A percentile compares a stretch with the other conserved stretches of the same genome.
Evolutionary conservation across 2,329 filamentous ascomycete species (phyloP).

Genomic region (Neodidymelliopsis sp.): DNA sequence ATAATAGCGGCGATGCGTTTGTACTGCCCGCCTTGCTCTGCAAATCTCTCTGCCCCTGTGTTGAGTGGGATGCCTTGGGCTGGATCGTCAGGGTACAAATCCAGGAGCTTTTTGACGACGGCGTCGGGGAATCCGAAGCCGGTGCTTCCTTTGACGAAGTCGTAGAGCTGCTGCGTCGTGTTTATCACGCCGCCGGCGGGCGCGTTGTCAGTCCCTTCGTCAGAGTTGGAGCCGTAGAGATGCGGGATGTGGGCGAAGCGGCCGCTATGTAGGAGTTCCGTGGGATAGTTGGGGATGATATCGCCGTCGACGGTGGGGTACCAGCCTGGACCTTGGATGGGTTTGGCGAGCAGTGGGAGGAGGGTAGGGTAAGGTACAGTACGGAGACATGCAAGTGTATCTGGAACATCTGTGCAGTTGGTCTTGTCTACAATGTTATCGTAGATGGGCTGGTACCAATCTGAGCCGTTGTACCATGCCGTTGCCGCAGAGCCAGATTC

Average conservation of each 20-base stretch:
- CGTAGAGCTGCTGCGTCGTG: conserved; percentile 59
- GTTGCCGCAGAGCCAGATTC: conserved; percentile 49
- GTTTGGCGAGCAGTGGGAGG: conserved; percentile 60
- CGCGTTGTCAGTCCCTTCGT: conserved; percentile 69
- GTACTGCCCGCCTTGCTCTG: conserved; percentile 55
- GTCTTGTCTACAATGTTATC: conserved; percentile 53
- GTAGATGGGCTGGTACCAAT: conserved; percentile 60
- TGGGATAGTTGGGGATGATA: conserved; percentile 62
- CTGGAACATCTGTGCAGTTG: conserved; percentile 62
- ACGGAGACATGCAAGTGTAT: conserved; percentile 62
- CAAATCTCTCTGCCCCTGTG: conserved; percentile 41
- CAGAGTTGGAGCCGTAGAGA: conserved; percentile 69
- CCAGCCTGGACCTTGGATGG: conserved; percentile 47
- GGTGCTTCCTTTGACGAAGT: conserved; percentile 44
- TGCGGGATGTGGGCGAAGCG: conserved; percentile 70
- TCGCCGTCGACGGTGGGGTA: conserved; percentile 64
- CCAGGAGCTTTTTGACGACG: conserved; percentile 42
- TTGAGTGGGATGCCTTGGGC: conserved; percentile 44
- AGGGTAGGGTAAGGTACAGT: conserved; percentile 66
- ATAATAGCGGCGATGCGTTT: conserved; percentile 61
- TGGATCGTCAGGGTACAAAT: conserved; percentile 47
- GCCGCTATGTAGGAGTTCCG: conserved; percentile 63
- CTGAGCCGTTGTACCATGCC: conserved; percentile 49
- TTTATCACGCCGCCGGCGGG: conserved; percentile 62
- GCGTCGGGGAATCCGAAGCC: conserved; percentile 42